Evolutionary conservation across 345 rosid species (phyloP).

Genomic region (Rhodamnia argentea): DNA sequence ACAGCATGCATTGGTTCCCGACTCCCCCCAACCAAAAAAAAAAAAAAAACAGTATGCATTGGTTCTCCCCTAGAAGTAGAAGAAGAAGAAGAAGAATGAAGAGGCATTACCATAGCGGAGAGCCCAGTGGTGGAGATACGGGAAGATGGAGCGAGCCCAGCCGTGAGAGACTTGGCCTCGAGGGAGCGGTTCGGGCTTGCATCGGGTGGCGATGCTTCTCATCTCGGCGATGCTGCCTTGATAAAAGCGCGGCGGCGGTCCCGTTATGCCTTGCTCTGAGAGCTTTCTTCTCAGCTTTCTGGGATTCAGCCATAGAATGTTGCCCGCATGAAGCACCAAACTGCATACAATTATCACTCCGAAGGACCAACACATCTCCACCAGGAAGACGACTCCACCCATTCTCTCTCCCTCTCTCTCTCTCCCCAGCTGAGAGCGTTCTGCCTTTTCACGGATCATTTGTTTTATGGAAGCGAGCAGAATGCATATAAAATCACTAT

Average conservation of each 20-base stretch:
- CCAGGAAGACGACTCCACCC: not conserved
- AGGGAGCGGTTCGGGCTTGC: not conserved
- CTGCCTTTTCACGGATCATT: too few relatives aligned
- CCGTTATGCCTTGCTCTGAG: not conserved
- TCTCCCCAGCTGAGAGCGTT: not conserved
- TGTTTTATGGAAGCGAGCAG: too few relatives aligned
- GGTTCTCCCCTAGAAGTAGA: not conserved
- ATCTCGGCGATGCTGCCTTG: not conserved
- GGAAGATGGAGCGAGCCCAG: slow-evolving; percentile 5
- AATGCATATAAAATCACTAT: not conserved
- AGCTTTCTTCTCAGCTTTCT: not conserved
- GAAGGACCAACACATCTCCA: not conserved
- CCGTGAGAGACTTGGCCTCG: not conserved
- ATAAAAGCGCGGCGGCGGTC: not conserved
- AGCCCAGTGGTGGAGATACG: slow-evolving; percentile 12
- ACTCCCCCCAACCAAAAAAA: too few relatives aligned
- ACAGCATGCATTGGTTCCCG: not conserved
- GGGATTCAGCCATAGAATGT: not conserved
- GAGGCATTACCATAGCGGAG: slow-evolving; percentile 8
- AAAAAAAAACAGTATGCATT: not conserved
- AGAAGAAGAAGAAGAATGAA: not conserved
- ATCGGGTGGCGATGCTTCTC: not conserved
- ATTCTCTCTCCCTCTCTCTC: not conserved
- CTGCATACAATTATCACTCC: not conserved
- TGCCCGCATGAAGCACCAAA: not conserved